Conservation (phyloP, 2,329 filamentous ascomycete species). For the Pseudopyricularia cyperi region DNA sequence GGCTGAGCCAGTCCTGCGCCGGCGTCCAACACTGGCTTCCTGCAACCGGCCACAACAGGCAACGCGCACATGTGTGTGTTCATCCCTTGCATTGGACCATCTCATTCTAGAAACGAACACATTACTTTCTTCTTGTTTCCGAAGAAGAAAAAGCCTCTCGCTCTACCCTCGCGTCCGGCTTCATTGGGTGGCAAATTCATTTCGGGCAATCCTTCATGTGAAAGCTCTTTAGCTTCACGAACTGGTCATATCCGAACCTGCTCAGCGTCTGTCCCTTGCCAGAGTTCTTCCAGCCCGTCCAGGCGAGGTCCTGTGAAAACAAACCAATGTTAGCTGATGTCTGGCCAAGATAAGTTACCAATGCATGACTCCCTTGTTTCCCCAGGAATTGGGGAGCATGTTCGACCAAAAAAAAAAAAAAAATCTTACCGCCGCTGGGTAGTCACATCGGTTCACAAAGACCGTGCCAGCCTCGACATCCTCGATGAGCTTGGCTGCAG, state of each 20-base stretch:
- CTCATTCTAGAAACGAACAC: neutral
- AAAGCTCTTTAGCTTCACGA: slow-evolving; percentile 91
- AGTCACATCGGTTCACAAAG: slow-evolving; percentile 92
- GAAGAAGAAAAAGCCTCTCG: no score
- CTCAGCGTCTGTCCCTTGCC: slow-evolving; percentile 85
- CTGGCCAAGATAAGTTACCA: neutral
- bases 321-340: neutral
- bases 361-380: neutral
- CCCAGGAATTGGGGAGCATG: neutral
- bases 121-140: neutral
- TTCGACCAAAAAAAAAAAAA: neutral
- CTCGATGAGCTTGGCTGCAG: slow-evolving; percentile 64
- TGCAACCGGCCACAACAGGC: neutral
- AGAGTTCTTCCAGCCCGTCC: slow-evolving; percentile 96
- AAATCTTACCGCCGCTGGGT: slow-evolving; percentile 68
- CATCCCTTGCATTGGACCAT: neutral
- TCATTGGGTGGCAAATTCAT: slow-evolving; percentile 18
- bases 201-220: slow-evolving; percentile 75
- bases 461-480: slow-evolving; percentile 86
- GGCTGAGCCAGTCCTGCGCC: no score
- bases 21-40: neutral
- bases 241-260: slow-evolving; percentile 86
- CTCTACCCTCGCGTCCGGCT: neutral
- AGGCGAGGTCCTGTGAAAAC: slow-evolving; percentile 63
- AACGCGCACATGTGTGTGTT: neutral